Evolutionary conservation across 441 rosid genomes (phyloP).

Genomic region (Gossypium trilobum): DNA sequence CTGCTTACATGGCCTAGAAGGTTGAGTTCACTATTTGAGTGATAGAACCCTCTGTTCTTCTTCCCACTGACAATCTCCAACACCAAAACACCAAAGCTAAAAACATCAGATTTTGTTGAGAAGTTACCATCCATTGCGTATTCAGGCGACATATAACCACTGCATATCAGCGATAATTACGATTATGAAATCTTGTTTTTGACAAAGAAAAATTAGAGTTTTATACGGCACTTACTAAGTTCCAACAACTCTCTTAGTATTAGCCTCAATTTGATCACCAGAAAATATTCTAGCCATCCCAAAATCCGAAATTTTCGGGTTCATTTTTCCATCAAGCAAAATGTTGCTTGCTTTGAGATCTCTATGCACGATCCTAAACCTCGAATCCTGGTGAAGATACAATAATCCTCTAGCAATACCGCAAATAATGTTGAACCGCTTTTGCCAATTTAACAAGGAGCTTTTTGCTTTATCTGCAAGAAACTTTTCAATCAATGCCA

Average conservation of each 20-base stretch:
- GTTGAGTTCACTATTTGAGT: constrained; percentile 32
- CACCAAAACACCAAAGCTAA: constrained; percentile 62
- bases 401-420: constrained; percentile 61
- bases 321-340: constrained; percentile 44
- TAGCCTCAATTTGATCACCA: constrained; percentile 38
- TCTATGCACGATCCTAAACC: constrained; percentile 55
- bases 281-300: constrained; percentile 57
- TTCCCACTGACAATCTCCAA: constrained; percentile 60
- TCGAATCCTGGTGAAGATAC: constrained; percentile 68
- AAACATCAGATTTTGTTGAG: constrained; percentile 63
- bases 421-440: constrained; percentile 34
- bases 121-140: constrained; percentile 68
- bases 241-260: constrained; percentile 51
- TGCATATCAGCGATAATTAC: constrained; percentile 16
- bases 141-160: constrained; percentile 80
- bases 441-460: constrained; percentile 30
- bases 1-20: constrained; percentile 61
- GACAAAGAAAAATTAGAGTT: not conserved
- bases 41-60: constrained; percentile 55
- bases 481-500: not conserved
- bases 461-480: constrained; percentile 13
- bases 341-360: constrained; percentile 62
- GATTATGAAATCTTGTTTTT: not conserved
- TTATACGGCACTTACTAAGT: constrained; percentile 31
- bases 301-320: constrained; percentile 65